These are phyloP conservation scores for Candida peoriensis DNA, from an alignment of 805 yeast genomes.

Conservation along the genomic window DNA sequence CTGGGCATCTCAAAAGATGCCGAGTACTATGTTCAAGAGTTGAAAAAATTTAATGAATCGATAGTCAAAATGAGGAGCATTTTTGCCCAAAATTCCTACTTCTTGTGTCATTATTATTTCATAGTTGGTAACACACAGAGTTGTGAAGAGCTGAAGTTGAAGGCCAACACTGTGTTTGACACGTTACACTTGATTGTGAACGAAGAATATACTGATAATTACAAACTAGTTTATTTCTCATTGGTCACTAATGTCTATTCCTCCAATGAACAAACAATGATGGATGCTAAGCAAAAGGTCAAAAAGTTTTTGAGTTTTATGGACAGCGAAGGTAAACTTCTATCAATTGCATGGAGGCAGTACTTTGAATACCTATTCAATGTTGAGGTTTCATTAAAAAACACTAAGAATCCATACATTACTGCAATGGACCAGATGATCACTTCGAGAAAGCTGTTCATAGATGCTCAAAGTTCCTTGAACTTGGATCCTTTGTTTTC, in stretches of 20 bases:
- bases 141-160: constrained; percentile 5
- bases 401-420: constrained; percentile 16
- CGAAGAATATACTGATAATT: constrained; percentile 16
- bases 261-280: neutral
- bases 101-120: constrained; percentile 16
- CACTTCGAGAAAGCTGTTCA: constrained; percentile 25
- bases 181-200: constrained; percentile 8
- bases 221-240: constrained; percentile 17
- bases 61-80: constrained; percentile 9
- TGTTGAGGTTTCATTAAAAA: constrained; percentile 13
- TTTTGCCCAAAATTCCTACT: constrained; percentile 17
- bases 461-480: constrained; percentile 27
- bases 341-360: constrained; percentile 17
- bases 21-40: constrained; percentile 48
- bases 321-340: constrained; percentile 17
- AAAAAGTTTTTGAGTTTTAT: constrained; percentile 13
- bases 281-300: constrained; percentile 10
- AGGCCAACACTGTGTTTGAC: constrained; percentile 14
- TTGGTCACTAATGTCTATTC: constrained; percentile 17
- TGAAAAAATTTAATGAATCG: constrained; percentile 22
- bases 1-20: constrained; percentile 58
- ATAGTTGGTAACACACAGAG: constrained; percentile 12
- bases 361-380: constrained; percentile 20
- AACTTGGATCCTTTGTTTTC: constrained; percentile 44
- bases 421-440: constrained; percentile 25